phyloP scores from a whole-genome alignment of 2,329 filamentous ascomycete genomes.

The Grosmannia clavigera region DNA sequence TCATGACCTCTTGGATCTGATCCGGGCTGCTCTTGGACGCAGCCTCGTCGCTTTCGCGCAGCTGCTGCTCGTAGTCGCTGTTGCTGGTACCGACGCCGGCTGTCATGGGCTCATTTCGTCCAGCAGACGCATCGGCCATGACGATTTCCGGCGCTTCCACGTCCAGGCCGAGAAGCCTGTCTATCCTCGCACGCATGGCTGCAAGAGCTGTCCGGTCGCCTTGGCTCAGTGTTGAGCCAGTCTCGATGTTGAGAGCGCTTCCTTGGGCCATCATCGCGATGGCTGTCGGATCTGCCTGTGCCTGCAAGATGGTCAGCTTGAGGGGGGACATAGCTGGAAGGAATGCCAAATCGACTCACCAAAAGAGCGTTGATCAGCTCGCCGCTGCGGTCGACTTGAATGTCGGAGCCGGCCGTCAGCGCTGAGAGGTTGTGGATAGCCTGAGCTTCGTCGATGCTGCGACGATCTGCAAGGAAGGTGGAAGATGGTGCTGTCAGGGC shows the following conservation, averaged over 20 bases:
- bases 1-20: slow-evolving; percentile 10
- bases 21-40: neutral
- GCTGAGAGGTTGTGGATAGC: slow-evolving; percentile 46
- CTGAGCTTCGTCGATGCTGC: slow-evolving; percentile 50
- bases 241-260: slow-evolving; percentile 29
- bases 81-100: neutral
- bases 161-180: slow-evolving; percentile 5
- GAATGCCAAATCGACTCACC: slow-evolving; percentile 33
- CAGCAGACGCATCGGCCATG: slow-evolving; percentile 3
- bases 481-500: neutral
- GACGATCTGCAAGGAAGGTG: slow-evolving; percentile 19
- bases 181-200: slow-evolving; percentile 31
- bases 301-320: slow-evolving; percentile 19
- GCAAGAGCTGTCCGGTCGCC: slow-evolving; percentile 33
- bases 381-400: slow-evolving; percentile 18
- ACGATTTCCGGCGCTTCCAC: neutral
- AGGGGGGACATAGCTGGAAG: neutral
- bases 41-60: neutral
- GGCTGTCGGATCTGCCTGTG: slow-evolving; percentile 30
- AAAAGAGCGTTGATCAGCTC: slow-evolving; percentile 48
- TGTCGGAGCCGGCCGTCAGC: neutral
- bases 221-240: slow-evolving; percentile 23
- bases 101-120: neutral
- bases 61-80: neutral
- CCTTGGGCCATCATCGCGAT: slow-evolving; percentile 36